Evolutionary conservation across 2,329 filamentous ascomycete genomes (phyloP).

Genomic region (Aureobasidium sp.): DNA sequence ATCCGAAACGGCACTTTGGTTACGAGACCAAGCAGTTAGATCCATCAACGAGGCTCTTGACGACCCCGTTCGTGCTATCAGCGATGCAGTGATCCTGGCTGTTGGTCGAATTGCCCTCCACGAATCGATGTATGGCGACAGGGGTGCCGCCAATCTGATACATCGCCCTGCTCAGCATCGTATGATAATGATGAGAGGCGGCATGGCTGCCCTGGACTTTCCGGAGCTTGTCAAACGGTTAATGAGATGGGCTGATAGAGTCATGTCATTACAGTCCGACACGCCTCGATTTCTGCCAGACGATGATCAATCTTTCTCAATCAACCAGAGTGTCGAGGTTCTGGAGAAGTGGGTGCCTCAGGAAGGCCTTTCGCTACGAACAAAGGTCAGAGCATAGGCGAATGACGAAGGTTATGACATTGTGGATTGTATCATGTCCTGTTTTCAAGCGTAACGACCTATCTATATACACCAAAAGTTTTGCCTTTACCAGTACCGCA

Average conservation of each 20-base stretch:
- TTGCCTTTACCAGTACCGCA: too few species aligned
- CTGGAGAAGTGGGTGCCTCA: conserved; percentile 24
- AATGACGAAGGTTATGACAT: background rate
- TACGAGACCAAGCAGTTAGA: conserved; percentile 37
- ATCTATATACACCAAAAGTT: too few species aligned
- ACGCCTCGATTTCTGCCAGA: conserved; percentile 19
- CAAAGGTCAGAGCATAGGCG: conserved; percentile 16
- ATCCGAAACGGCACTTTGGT: conserved; percentile 31
- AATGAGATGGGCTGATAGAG: conserved; percentile 26
- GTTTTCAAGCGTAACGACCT: too few species aligned
- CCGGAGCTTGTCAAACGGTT: conserved; percentile 25
- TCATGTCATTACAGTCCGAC: conserved; percentile 25
- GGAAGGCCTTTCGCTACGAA: conserved; percentile 20
- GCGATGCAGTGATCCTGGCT: conserved; percentile 38
- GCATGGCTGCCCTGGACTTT: conserved; percentile 22
- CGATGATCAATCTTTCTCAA: conserved; percentile 14
- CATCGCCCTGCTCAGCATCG: conserved; percentile 25
- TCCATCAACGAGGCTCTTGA: conserved; percentile 34
- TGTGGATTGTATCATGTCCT: too few species aligned
- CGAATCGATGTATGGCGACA: conserved; percentile 26
- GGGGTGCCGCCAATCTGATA: conserved; percentile 20
- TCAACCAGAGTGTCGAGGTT: conserved; percentile 20
- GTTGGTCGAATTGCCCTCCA: conserved; percentile 30
- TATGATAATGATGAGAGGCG: conserved; percentile 26
- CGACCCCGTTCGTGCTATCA: conserved; percentile 22